Evolutionary conservation across 2,329 filamentous ascomycete genomes (phyloP).

Genomic region (Epichloe sp.): DNA sequence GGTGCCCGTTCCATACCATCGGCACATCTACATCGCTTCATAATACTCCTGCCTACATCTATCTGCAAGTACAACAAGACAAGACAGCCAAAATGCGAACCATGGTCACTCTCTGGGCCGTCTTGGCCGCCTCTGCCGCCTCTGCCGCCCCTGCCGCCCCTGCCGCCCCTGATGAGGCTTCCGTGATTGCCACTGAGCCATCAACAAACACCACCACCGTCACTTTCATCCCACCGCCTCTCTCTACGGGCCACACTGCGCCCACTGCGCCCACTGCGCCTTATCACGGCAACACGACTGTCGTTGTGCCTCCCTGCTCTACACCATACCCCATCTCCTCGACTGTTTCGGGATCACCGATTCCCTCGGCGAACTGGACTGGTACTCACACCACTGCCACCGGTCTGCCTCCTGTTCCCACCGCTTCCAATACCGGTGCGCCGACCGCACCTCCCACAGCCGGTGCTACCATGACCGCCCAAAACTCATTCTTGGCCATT

Average conservation of each 20-base stretch:
- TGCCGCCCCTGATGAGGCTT: neutral
- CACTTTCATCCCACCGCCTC: neutral
- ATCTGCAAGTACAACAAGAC: neutral
- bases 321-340: neutral
- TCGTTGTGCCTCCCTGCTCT: neutral
- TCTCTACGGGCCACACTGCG: neutral
- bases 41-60: neutral
- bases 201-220: neutral
- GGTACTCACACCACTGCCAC: neutral
- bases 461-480: constrained; percentile 1
- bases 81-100: constrained; percentile 10
- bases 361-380: constrained; percentile 1
- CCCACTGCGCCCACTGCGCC: neutral
- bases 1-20: too few relatives aligned
- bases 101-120: constrained; percentile 6
- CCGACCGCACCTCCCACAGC: neutral
- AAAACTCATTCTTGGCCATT: constrained; percentile 7
- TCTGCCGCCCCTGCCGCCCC: constrained; percentile 1
- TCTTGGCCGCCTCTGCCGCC: neutral
- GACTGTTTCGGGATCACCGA: neutral
- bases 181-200: neutral
- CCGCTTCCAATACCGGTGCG: neutral
- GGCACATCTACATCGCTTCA: neutral
- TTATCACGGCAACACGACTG: neutral
- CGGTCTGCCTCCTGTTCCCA: neutral